A percentile compares a stretch with the other conserved stretches of the same genome.
These are phyloP conservation scores for Cutaneotrichosporon curvatum DNA, from an alignment of 1,284 basidiomycete genomes.

Conservation along the genomic window DNA sequence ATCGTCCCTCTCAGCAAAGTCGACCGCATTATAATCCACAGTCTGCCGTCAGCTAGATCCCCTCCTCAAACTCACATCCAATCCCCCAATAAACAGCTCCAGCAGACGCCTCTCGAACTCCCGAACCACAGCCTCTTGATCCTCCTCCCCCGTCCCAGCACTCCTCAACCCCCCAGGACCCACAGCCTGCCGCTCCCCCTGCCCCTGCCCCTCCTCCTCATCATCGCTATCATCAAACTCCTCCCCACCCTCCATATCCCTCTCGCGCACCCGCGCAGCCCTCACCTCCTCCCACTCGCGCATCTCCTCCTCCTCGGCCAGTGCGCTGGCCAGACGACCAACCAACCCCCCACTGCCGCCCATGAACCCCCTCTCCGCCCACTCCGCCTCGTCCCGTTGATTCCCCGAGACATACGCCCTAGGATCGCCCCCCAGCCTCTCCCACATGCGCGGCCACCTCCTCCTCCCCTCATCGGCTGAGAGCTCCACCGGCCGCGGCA, in stretches of 20 bases:
- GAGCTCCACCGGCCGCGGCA: slow-evolving; percentile 16
- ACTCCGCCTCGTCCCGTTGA: slow-evolving; percentile 28
- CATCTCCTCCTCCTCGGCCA: slow-evolving; percentile 41
- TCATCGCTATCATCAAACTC: slow-evolving; percentile 38
- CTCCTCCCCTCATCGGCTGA: slow-evolving; percentile 26
- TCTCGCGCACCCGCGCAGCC: slow-evolving; percentile 29
- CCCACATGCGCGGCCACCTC: slow-evolving; percentile 43
- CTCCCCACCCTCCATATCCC: slow-evolving; percentile 30
- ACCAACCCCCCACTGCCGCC: slow-evolving; percentile 29
- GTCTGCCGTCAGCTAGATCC: slow-evolving; percentile 24
- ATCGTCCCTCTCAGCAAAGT: slow-evolving; percentile 37
- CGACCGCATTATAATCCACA: slow-evolving; percentile 37
- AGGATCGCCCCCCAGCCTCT: slow-evolving; percentile 36
- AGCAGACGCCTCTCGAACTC: slow-evolving; percentile 38
- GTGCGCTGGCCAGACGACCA: slow-evolving; percentile 37
- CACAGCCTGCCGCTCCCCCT: background rate
- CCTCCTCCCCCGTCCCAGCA: slow-evolving; percentile 14
- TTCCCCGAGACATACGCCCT: slow-evolving; percentile 8
- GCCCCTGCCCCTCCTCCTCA: slow-evolving; percentile 23
- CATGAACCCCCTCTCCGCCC: slow-evolving; percentile 31
- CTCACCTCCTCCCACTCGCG: slow-evolving; percentile 34
- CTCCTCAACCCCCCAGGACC: no score
- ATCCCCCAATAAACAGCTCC: slow-evolving; percentile 43
- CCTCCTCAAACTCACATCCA: slow-evolving; percentile 36
- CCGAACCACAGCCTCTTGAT: slow-evolving; percentile 30